Evolutionary conservation across 2,329 filamentous ascomycete species (phyloP), one percentile per base, ranked within the genome.

Genomic region (Trichophyton mentagrophytes): DNA sequence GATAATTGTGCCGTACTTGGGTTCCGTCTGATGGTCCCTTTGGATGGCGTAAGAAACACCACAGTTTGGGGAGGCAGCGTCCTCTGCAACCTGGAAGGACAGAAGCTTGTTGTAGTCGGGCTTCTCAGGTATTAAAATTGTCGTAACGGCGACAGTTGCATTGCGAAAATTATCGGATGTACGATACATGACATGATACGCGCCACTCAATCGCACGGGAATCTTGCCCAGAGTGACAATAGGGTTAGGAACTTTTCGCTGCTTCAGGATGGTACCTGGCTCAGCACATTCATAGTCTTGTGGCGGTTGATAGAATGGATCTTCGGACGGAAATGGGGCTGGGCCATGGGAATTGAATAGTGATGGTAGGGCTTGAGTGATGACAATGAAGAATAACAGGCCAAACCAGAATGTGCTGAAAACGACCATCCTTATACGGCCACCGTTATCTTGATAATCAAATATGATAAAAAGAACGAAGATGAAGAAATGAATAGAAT

Each of bases 71-170:
- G 67, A 62, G 1, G 66, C 64, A 1, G 68, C 63, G 58, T 72
- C 69, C 56, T 71, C 61, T 0, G 75, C 67, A 3, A 74, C 67
- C 61, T 78, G 75, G 61, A 76, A 78, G 0, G 76, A 79, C 1
- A 79, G 63, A 0, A 79, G 60, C 36, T 69, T 69, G 47, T 64
- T 65, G 57, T 62, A 63, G 56, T 69, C 63, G 44, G 70, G 68
- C 3, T 71, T 69, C 33, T 69, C 63, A 3, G 75, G 74, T 3
- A 76, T 60, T 6, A 78, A 62, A 1, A 78, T 67, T 0, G 76
- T 77, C 0, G 74, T 68, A 0, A 76, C 71, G 0, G 76, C 71
- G 1, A 69, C 70, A 1, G 72, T 71, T 3, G 76, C 69, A 1
- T 73, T 67, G 20, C 69, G 68, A 11, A 67, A 66, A 40, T 66